These are phyloP conservation scores for Ceratobasidium sp. DNA, from an alignment of 1,284 basidiomycete genomes.

Conservation along the genomic window DNA sequence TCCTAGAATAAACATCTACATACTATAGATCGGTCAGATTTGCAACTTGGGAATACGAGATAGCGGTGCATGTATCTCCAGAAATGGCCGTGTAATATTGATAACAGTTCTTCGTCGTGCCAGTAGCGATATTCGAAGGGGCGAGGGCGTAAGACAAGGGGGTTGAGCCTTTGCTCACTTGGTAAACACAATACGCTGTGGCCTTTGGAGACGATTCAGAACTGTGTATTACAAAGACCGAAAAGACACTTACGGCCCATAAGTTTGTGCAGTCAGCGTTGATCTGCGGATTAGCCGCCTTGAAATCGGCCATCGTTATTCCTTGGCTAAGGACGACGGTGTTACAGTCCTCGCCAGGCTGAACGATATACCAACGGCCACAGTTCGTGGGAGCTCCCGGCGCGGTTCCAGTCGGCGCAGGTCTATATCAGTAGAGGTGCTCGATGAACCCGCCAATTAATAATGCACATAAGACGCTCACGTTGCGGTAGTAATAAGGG, in stretches of 20 bases:
- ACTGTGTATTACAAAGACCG: too few species aligned
- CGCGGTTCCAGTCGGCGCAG: constrained; percentile 19
- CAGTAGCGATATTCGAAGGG: constrained; percentile 6
- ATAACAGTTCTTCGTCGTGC: constrained; percentile 28
- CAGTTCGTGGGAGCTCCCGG: constrained; percentile 20
- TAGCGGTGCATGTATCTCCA: constrained; percentile 13
- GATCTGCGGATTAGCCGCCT: constrained; percentile 15
- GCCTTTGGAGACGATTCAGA: not conserved
- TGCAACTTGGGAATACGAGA: constrained; percentile 13
- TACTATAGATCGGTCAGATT: constrained; percentile 7
- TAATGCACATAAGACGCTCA: not conserved
- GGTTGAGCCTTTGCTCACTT: constrained; percentile 9
- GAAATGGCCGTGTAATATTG: constrained; percentile 18
- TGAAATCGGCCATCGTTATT: constrained; percentile 19
- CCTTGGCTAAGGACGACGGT: constrained; percentile 23
- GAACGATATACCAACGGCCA: constrained; percentile 12
- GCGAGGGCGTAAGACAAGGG: constrained; percentile 4
- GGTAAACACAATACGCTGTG: constrained; percentile 25
- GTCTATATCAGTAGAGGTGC: not conserved
- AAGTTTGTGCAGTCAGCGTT: constrained; percentile 20
- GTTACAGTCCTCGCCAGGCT: constrained; percentile 24
- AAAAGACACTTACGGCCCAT: not conserved
- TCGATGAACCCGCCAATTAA: too few species aligned
- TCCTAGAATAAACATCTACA: not conserved
- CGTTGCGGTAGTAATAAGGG: constrained; percentile 28